A percentile compares a stretch with the other conserved stretches of the same genome.
Evolutionary conservation across 1,284 basidiomycete genomes (phyloP).

Genomic region (Leccinum glutinopallens): DNA sequence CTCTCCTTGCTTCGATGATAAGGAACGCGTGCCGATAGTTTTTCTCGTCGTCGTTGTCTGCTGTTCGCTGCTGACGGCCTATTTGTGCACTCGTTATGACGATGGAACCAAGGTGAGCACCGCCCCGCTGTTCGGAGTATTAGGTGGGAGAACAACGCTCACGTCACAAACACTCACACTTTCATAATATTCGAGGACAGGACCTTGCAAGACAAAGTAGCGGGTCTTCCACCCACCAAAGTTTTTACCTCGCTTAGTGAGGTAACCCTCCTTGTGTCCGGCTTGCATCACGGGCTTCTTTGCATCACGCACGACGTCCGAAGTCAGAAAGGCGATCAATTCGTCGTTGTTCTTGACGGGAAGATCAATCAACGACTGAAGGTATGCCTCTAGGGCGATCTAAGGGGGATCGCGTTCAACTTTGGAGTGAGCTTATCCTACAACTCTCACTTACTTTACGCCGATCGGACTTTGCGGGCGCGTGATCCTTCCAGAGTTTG

Average conservation of each 20-base stretch:
- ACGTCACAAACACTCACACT: conserved; percentile 60
- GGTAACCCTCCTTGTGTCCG: conserved; percentile 93
- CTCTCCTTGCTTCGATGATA: conserved; percentile 85
- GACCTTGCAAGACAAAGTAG: conserved; percentile 89
- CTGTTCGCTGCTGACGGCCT: conserved; percentile 46
- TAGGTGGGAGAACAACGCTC: conserved; percentile 16
- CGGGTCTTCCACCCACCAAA: conserved; percentile 97
- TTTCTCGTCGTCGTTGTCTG: conserved; percentile 77
- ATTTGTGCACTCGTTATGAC: conserved; percentile 88
- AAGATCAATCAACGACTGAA: conserved; percentile 83
- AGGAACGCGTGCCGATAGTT: conserved; percentile 97
- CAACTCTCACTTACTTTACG: conserved; percentile 66
- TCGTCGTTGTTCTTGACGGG: conserved; percentile 80
- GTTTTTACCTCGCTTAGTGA: conserved; percentile 96
- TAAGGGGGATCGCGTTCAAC: conserved; percentile 36
- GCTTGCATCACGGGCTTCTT: conserved; percentile 75
- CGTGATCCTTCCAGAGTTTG: conserved; percentile 94
- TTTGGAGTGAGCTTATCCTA: conserved; percentile 1
- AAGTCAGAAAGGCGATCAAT: conserved; percentile 90
- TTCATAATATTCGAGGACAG: conserved; percentile 92
- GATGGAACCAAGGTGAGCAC: conserved; percentile 88
- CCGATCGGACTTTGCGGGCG: conserved; percentile 94
- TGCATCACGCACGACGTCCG: conserved; percentile 78
- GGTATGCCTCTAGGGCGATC: conserved; percentile 83
- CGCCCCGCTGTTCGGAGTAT: conserved; percentile 69